Base-by-base conservation (phyloP, 2,329 filamentous ascomycete genomes). In the Chaetomiaceae sp. region DNA sequence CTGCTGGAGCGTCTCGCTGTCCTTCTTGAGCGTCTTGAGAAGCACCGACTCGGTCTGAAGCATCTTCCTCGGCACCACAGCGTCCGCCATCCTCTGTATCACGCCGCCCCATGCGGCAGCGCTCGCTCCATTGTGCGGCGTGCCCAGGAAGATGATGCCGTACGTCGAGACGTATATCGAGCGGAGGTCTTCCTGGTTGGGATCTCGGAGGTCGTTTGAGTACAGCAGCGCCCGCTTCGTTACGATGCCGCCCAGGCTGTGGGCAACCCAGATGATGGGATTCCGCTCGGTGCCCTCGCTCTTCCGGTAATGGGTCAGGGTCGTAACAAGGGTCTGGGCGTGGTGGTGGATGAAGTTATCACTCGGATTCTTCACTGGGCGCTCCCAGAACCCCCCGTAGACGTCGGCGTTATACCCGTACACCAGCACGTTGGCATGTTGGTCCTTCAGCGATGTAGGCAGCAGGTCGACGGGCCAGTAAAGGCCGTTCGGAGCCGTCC, bases 361-460 rank as follows among this genome's bases (percentile, higher is more conserved):
- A 60, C 81, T 85, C 3, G 81, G 78, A 16, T 21, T 72, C 67
- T 54, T 73, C 6, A 12, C 34, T 0, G 42, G 34, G 5, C 42
- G 41, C 14, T 49, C 41, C 51, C 47, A 54, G 44, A 50, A 48
- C 4, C 31, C 33, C 4, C 73, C 73, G 58, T 75, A 77, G 20
- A 81, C 75, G 51, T 87, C 83, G 20, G 85, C 84, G 63, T 89
- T 87, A 64, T 89, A 89, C 20, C 86, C 86, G 62, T 88, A 89
- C 1, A 85, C 83, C 48, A 89, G 67, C 17, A 89, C 71, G 45
- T 87, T 81, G 46, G 82, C 83, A 20, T 76, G 76, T 10, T 73
- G 72, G 9, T 73, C 69, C 47, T 73, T 75, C 14, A 89, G 70
- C 2, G 83, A 75, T 1, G 68, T 63, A 0, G 86, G 85, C 1